These are phyloP conservation scores for Hamamelis virginiana DNA, from an alignment of 164 flowering plant genomes.

Conservation along the genomic window DNA sequence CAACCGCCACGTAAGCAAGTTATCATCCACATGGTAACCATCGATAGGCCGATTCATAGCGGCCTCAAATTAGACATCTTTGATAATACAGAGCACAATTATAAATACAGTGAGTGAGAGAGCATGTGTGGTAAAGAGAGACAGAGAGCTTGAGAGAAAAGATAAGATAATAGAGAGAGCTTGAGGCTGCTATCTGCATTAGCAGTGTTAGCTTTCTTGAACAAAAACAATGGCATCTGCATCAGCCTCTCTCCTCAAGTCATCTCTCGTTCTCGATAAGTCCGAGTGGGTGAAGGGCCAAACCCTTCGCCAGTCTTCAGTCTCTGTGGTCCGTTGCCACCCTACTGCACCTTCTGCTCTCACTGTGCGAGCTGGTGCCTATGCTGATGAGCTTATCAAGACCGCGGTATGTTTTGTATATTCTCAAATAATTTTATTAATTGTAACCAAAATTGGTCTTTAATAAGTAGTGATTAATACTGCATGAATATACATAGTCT, in stretches of 20 bases:
- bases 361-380: slow-evolving; percentile 63
- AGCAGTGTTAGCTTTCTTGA: no score
- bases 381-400: slow-evolving; percentile 88
- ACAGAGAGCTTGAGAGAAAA: background rate
- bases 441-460: no score
- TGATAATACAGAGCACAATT: background rate
- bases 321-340: slow-evolving; percentile 35
- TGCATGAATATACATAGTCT: no score
- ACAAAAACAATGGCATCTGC: slow-evolving; percentile 47
- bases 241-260: slow-evolving; percentile 65
- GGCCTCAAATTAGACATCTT: slow-evolving; percentile 16
- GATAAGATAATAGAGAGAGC: background rate
- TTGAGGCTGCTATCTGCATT: background rate
- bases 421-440: background rate
- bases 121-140: slow-evolving; percentile 14
- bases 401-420: slow-evolving; percentile 74
- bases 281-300: slow-evolving; percentile 84
- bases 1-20: slow-evolving; percentile 27
- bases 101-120: background rate
- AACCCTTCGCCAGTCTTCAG: slow-evolving; percentile 54
- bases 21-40: slow-evolving; percentile 15
- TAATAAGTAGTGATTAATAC: no score
- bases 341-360: slow-evolving; percentile 42
- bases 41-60: background rate
- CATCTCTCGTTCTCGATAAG: slow-evolving; percentile 64